These are phyloP conservation scores for Ceratobasidium sp. DNA, from an alignment of 1,284 basidiomycete genomes.

Conservation along the genomic window DNA sequence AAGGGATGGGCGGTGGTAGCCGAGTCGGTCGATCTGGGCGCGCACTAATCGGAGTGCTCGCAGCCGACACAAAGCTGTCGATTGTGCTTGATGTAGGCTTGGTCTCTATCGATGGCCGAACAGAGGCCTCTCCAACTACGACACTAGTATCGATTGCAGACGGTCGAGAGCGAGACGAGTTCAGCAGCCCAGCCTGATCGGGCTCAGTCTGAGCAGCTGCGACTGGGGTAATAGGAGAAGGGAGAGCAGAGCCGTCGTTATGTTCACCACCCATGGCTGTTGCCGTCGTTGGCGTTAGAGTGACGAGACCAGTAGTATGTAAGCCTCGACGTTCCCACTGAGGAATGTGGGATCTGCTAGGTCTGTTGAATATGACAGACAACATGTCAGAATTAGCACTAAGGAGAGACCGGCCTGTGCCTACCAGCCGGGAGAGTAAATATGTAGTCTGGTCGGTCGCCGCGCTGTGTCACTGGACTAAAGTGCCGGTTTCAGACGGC, in stretches of 20 bases:
- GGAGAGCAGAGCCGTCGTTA: neutral
- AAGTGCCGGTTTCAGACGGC: conserved; percentile 7
- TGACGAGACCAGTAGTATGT: neutral
- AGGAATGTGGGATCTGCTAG: conserved; percentile 6
- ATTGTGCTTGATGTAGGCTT: conserved; percentile 19
- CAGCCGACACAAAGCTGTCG: conserved; percentile 38
- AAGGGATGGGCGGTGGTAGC: conserved; percentile 8
- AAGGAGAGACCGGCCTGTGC: neutral
- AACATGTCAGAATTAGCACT: conserved; percentile 21
- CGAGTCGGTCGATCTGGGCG: conserved; percentile 28
- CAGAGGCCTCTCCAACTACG: neutral
- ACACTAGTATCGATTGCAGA: conserved; percentile 22
- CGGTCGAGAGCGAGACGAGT: conserved; percentile 8
- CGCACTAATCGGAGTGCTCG: conserved; percentile 29
- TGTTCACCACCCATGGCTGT: conserved; percentile 26
- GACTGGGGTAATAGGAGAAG: conserved; percentile 31
- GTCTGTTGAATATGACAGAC: conserved; percentile 22
- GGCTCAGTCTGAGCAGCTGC: neutral
- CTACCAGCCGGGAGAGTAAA: neutral
- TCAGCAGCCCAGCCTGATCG: neutral
- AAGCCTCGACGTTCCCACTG: conserved; percentile 23
- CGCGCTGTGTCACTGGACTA: neutral
- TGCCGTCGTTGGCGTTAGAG: conserved; percentile 12
- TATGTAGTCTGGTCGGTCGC: conserved; percentile 1
- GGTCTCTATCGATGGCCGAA: conserved; percentile 14